Evolutionary conservation across 176 grass and related monocot genomes (phyloP).

Genomic region (Alopecurus myosuroides): DNA sequence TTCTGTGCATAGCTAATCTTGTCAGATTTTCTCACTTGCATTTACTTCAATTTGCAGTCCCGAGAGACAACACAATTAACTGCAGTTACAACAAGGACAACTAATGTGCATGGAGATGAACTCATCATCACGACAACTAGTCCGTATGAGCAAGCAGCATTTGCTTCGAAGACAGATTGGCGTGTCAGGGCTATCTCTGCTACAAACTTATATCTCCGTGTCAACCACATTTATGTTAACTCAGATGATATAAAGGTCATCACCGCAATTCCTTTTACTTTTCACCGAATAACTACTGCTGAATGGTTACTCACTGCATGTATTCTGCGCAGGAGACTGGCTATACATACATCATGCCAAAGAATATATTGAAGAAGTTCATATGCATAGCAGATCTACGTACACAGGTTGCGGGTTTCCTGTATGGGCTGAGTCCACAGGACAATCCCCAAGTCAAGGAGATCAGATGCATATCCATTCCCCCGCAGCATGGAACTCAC

Average conservation of each 20-base stretch:
- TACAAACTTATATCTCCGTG: constrained; percentile 98
- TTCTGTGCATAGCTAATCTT: background rate
- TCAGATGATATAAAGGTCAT: constrained; percentile 98
- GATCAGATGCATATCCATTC: constrained; percentile 88
- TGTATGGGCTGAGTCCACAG: constrained; percentile 87
- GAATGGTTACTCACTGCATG: constrained; percentile 12
- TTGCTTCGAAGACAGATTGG: constrained; percentile 97
- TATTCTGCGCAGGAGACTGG: constrained; percentile 85
- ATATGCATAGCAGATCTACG: constrained; percentile 98
- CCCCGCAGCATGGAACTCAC: constrained; percentile 94
- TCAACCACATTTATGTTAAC: constrained; percentile 99
- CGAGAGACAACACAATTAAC: constrained; percentile 88
- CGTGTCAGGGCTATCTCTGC: constrained; percentile 95
- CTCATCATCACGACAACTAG: constrained; percentile 97
- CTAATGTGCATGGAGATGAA: constrained; percentile 95
- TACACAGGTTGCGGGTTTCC: constrained; percentile 83
- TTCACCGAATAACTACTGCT: background rate
- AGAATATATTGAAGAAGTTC: constrained; percentile 99
- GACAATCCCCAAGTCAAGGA: constrained; percentile 99
- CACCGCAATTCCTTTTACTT: constrained; percentile 7
- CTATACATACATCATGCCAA: constrained; percentile 99
- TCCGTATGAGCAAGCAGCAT: constrained; percentile 93
- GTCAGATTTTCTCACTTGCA: constrained; percentile 17
- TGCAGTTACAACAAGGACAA: constrained; percentile 93
- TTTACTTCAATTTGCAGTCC: constrained; percentile 55